These are phyloP conservation scores for Phytophthora pisi DNA, from an alignment of 352 stramenopile genomes.

Conservation along the genomic window DNA sequence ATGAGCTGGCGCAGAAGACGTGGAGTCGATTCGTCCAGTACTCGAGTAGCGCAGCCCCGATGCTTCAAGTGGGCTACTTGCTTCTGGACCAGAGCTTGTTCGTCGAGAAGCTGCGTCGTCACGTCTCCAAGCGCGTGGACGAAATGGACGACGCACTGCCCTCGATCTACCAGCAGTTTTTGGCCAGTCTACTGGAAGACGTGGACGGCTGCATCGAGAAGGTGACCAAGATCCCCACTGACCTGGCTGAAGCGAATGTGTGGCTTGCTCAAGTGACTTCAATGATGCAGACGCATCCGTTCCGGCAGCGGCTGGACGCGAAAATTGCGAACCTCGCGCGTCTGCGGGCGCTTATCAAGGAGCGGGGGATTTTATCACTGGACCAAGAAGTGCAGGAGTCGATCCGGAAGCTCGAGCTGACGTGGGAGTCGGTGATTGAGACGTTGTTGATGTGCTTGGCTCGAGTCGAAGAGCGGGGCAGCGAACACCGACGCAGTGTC, in stretches of 20 bases:
- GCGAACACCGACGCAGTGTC: slow-evolving; percentile 67
- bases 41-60: slow-evolving; percentile 23
- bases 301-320: slow-evolving; percentile 54
- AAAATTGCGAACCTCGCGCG: slow-evolving; percentile 60
- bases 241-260: slow-evolving; percentile 44
- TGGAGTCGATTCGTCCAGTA: slow-evolving; percentile 54
- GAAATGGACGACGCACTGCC: slow-evolving; percentile 55
- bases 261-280: slow-evolving; percentile 61
- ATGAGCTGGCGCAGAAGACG: slow-evolving; percentile 45
- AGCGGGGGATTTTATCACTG: slow-evolving; percentile 15
- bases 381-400: slow-evolving; percentile 22
- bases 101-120: slow-evolving; percentile 36
- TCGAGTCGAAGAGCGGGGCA: slow-evolving; percentile 63
- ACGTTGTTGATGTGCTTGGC: slow-evolving; percentile 63
- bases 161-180: slow-evolving; percentile 55
- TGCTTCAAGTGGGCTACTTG: slow-evolving; percentile 58
- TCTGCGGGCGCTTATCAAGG: slow-evolving; percentile 49
- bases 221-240: slow-evolving; percentile 68
- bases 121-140: slow-evolving; percentile 39
- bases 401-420: slow-evolving; percentile 56
- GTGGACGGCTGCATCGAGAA: slow-evolving; percentile 60
- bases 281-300: slow-evolving; percentile 58
- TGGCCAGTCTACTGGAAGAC: slow-evolving; percentile 52
- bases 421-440: slow-evolving; percentile 71
- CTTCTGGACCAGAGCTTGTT: slow-evolving; percentile 61